Evolutionary conservation across 345 rosid species (phyloP).

Genomic region (Gossypium bickii): DNA sequence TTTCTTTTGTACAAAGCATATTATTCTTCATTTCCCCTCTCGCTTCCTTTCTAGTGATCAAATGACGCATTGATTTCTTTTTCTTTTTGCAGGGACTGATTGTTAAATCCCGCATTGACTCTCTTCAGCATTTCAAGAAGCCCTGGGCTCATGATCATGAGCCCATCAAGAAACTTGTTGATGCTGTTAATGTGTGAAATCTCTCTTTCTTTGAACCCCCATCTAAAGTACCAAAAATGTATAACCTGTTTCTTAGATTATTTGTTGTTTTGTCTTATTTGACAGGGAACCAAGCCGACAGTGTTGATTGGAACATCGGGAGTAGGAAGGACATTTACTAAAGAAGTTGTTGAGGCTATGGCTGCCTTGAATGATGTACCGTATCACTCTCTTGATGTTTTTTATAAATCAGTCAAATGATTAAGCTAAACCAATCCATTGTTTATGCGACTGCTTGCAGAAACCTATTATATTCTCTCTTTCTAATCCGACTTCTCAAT

Average conservation of each 20-base stretch:
- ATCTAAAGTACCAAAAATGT: not conserved
- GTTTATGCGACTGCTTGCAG: slow-evolving; percentile 36
- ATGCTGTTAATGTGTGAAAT: slow-evolving; percentile 60
- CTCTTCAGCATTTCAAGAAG: slow-evolving; percentile 89
- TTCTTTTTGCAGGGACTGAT: slow-evolving; percentile 65
- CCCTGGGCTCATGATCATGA: slow-evolving; percentile 93
- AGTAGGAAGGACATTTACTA: slow-evolving; percentile 77
- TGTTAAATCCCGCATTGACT: slow-evolving; percentile 71
- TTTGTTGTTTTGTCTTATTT: slow-evolving; percentile 8
- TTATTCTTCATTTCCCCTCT: not conserved
- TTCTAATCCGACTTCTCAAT: slow-evolving; percentile 49
- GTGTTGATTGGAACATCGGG: slow-evolving; percentile 94
- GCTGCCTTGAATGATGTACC: slow-evolving; percentile 70
- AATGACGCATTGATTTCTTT: slow-evolving; percentile 14
- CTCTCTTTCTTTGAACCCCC: not conserved
- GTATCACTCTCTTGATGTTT: not conserved
- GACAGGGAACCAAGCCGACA: slow-evolving; percentile 80
- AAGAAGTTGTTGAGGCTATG: slow-evolving; percentile 86
- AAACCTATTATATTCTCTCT: slow-evolving; percentile 83
- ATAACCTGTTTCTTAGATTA: slow-evolving; percentile 3
- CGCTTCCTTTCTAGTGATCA: not conserved
- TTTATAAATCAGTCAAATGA: not conserved
- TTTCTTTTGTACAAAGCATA: not conserved
- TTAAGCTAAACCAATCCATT: not conserved
- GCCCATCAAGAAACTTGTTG: slow-evolving; percentile 56